These are phyloP conservation scores for Trametopsis cervina DNA, from an alignment of 768 basidiomycete species.

Conservation along the genomic window DNA sequence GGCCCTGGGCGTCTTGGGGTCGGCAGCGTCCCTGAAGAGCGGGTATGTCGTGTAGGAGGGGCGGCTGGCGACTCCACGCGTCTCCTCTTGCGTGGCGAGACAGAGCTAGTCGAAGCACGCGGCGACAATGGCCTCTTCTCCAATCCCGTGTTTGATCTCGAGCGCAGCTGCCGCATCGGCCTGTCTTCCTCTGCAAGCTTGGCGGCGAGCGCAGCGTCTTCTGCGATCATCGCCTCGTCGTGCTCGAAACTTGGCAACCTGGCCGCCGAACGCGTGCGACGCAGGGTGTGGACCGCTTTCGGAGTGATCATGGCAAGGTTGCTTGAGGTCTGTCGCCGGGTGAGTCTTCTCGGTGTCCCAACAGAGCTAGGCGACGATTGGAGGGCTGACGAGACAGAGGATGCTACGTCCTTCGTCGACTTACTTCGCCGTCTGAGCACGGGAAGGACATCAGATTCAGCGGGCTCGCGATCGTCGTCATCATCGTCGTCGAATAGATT, in stretches of 20 bases:
- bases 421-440: background rate
- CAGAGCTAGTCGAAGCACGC: background rate
- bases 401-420: background rate
- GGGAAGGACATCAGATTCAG: background rate
- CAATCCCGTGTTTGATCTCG: constrained; percentile 23
- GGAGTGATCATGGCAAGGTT: background rate
- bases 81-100: constrained; percentile 18
- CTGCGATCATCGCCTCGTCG: constrained; percentile 7
- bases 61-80: constrained; percentile 22
- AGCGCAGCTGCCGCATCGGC: constrained; percentile 23
- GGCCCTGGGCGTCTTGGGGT: background rate
- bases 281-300: background rate
- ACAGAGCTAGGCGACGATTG: background rate
- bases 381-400: background rate
- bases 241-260: background rate
- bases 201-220: constrained; percentile 23
- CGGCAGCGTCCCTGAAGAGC: constrained; percentile 5
- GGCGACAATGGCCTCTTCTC: constrained; percentile 9
- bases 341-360: background rate
- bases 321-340: background rate
- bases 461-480: constrained; percentile 14
- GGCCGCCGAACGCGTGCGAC: constrained; percentile 2
- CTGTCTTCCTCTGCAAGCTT: constrained; percentile 24
- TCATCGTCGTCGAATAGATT: constrained; percentile 26
- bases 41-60: constrained; percentile 7